A percentile compares a stretch with the other conserved stretches of the same genome.
phyloP scores from a whole-genome alignment of 2,329 filamentous ascomycete genomes.

The Talaromyces sp. region DNA sequence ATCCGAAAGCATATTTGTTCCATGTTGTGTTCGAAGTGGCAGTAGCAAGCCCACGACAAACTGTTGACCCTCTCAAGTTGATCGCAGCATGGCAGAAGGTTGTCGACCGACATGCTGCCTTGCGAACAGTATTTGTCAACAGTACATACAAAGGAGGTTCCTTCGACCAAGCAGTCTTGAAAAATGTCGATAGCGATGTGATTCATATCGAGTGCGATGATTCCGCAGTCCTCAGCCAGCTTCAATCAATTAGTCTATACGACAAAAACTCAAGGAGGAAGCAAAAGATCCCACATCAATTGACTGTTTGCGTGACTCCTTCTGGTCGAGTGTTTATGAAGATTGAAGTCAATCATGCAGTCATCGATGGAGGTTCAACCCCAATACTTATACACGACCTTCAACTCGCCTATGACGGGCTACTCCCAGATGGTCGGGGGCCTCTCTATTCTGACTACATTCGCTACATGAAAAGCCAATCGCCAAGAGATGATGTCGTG shows the following conservation, averaged over 20 bases:
- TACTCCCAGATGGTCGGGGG: conserved; percentile 30
- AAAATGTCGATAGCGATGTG: conserved; percentile 27
- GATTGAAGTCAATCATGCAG: conserved; percentile 21
- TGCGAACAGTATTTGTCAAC: conserved; percentile 32
- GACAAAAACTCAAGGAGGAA: conserved; percentile 32
- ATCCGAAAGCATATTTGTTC: conserved; percentile 41
- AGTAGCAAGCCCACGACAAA: conserved; percentile 23
- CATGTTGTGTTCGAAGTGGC: conserved; percentile 39
- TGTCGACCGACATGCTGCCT: conserved; percentile 14
- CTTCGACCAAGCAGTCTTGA: conserved; percentile 41
- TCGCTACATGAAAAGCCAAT: conserved; percentile 32
- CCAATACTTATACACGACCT: conserved; percentile 20
- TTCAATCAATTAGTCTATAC: conserved; percentile 14
- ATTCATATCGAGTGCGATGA: conserved; percentile 34
- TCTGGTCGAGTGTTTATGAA: conserved; percentile 40
- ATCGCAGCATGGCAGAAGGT: conserved; percentile 18
- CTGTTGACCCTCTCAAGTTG: conserved; percentile 33
- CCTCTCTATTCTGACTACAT: conserved; percentile 42
- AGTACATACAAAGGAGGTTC: conserved; percentile 35
- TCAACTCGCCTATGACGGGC: conserved; percentile 39
- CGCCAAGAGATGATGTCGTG: conserved; percentile 27
- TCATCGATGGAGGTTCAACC: conserved; percentile 20
- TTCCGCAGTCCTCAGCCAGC: conserved; percentile 22
- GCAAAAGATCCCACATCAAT: conserved; percentile 35
- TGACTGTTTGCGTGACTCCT: conserved; percentile 35